Evolutionary conservation across 441 rosid genomes (phyloP), one percentile per base, ranked within the genome.

Genomic region (Euphorbia schlechtendalii): DNA sequence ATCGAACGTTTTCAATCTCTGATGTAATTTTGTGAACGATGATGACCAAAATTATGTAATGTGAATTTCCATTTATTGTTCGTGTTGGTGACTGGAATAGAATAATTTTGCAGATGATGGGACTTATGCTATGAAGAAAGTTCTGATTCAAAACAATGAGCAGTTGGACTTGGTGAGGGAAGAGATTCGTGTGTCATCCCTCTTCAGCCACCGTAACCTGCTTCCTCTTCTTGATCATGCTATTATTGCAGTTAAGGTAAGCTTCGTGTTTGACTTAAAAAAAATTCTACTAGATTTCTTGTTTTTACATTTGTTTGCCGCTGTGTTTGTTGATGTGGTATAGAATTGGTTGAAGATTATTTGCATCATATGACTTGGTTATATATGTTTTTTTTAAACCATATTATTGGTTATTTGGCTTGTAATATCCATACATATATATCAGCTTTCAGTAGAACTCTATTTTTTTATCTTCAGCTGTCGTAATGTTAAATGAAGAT

Each of bases 141-240:
- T 95, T 65, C 86, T 95, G 51, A 86, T 95, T 74, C 99, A 95
- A 78, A 95, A 78, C 67, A 77, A 73, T 74, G 97, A 89, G 79
- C 97, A 89, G 73, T 72, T 95, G 82, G 96, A 95, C 63, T 75
- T 91, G 83, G 99, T 92, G 38, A 75, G 95, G 43, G 96, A 95
- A 79, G 99, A 95, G 89, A 95, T 95, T 60, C 96, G 82, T 40
- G 97, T 92, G 45, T 95, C 99, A 1, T 92, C 99, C 8, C 61
- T 95, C 68, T 95, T 95, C 79, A 83, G 71, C 77, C 99, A 95
- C 71, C 80, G 82, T 65, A 89, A 92, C 67, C 78, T 95, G 81
- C 99, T 95, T 80, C 98, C 98, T 0, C 95, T 95, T 67, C 93
- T 95, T 73, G 99, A 92, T 75, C 98, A 95, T 61, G 97, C 98